phyloP scores from a whole-genome alignment of 768 basidiomycete genomes.

The Lentinus tigrinus region DNA sequence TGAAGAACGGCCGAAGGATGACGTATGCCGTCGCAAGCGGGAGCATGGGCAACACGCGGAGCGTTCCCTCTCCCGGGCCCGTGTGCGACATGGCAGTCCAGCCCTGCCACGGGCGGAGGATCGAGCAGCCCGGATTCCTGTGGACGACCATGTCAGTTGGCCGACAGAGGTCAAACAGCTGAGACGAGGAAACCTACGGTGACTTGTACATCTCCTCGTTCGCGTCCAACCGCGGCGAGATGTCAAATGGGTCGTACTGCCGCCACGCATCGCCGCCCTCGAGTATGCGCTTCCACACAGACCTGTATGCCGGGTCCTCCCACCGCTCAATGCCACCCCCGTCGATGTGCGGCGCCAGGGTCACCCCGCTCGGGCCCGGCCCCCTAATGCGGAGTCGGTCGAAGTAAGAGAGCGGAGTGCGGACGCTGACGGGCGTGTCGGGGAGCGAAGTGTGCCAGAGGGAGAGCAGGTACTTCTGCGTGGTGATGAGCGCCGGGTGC shows the following conservation, averaged over 20 bases:
- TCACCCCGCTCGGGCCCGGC: slow-evolving; percentile 68
- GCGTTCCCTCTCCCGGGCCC: slow-evolving; percentile 64
- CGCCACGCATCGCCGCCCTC: slow-evolving; percentile 46
- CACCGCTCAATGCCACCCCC: slow-evolving; percentile 79
- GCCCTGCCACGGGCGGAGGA: slow-evolving; percentile 60
- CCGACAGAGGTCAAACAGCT: neutral
- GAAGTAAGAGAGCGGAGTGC: slow-evolving; percentile 69
- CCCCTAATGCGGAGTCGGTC: slow-evolving; percentile 73
- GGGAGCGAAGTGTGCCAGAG: slow-evolving; percentile 57
- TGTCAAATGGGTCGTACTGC: slow-evolving; percentile 62
- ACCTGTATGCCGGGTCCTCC: slow-evolving; percentile 59
- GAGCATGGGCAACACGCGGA: slow-evolving; percentile 66
- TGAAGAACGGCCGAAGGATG: slow-evolving; percentile 79
- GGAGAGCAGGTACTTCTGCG: slow-evolving; percentile 56
- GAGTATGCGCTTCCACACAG: slow-evolving; percentile 58
- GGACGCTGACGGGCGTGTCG: slow-evolving; percentile 42
- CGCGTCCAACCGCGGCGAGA: slow-evolving; percentile 56
- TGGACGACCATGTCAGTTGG: neutral
- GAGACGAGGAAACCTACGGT: slow-evolving; percentile 39
- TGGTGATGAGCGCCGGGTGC: slow-evolving; percentile 54
- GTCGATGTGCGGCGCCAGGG: slow-evolving; percentile 60
- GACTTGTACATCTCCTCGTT: slow-evolving; percentile 63
- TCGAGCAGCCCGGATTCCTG: slow-evolving; percentile 26
- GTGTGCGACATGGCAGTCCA: slow-evolving; percentile 48
- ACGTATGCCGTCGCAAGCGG: slow-evolving; percentile 65